Base-by-base conservation (phyloP, 2,329 filamentous ascomycete genomes). In the Fusarium begoniae region DNA sequence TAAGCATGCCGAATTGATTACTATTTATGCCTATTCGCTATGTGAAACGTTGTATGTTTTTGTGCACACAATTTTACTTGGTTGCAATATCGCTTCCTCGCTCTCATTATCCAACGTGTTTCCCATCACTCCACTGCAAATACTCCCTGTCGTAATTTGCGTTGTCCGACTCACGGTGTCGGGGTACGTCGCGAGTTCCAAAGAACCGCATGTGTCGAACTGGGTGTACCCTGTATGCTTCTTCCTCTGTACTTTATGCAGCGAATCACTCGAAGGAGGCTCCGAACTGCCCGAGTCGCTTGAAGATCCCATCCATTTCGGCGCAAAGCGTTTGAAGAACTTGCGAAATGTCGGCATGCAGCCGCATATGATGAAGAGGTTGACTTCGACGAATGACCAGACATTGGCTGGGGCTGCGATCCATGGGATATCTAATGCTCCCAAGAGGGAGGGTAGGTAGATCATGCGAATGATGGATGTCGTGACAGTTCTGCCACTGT, bases 301-400 rank as follows among this genome's bases (percentile, higher is more conserved):
- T 85, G 35, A 92, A 87, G 17, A 87, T 87, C 82, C 92, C 90
- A 80, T 91, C 89, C 82, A 91, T 90, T 4, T 90, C 88, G 3
- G 89, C 89, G 53, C 87, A 81, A 90, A 81, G 24, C 88, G 86
- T 66, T 88, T 81, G 24, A 92, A 83, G 8, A 87, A 88, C 89
- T 83, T 92, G 89, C 73, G 70, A 5, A 75, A 61, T 0, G 68
- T 75, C 0, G 73, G 73, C 70, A 75, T 72, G 2, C 45, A 83
- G 28, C 79, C 81, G 65, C 82, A 37, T 17, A 53, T 53, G 2
- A 53, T 53, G 32, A 53, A 53, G 9, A 83, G 77, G 30, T 84
- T 84, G 5, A 79, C 77, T 58, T 84, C 82, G 9, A 82, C 70
- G 37, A 83, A 78, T 3, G 79, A 78, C 79, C 75, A 77, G 13